Evolutionary conservation across 345 rosid species (phyloP), one percentile per base, ranked within the genome.

Genomic region (Euphorbia tirucalli): DNA sequence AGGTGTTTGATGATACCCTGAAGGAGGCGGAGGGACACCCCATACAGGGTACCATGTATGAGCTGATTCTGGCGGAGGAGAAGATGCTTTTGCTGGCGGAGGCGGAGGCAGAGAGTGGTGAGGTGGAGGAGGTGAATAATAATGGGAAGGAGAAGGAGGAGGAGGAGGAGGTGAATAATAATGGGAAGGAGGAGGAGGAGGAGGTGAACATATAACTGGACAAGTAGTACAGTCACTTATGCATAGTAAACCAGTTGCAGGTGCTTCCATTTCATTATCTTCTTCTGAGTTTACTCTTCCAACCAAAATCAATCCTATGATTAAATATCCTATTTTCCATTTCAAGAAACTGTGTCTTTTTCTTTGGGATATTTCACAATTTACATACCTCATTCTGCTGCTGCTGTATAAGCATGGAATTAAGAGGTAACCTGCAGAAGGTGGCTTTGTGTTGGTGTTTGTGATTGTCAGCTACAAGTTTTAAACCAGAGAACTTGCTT

Each of bases 21-120:
- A 62, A 56, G 87, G 85, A 46, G 92, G 91, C 4, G 92, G 92
- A 0, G 88, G 89, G 37, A 61, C 61, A 18, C 25, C 69, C 66
- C 70, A 63, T n/a, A n/a, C n/a, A n/a, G n/a, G n/a, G n/a, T n/a
- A n/a, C n/a, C n/a, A n/a, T n/a, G n/a, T n/a, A n/a, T n/a, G 61
- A 35, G 73, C 37, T 22, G 74, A 25, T 19, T 16, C 63, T 69
- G 71, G 62, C 18, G 81, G 65, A 10, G 71, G 49, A 31, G 31
- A 58, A 61, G 48, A 48, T 3, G 74, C 54, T 11, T 70, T 32
- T 16, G 82, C 74, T 30, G 88, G 37, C 8, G 49, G 39, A 15
- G 68, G 61, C 1, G n/a, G n/a, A n/a, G 68, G 68, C 7, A 68
- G 59, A 24, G 85, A 72, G 64, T 57, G 74, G 59, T 65, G 78